These are phyloP conservation scores for Anthoceros angustus DNA, from an alignment of 225 moss, liverwort and hornwort genomes.

Conservation along the genomic window DNA sequence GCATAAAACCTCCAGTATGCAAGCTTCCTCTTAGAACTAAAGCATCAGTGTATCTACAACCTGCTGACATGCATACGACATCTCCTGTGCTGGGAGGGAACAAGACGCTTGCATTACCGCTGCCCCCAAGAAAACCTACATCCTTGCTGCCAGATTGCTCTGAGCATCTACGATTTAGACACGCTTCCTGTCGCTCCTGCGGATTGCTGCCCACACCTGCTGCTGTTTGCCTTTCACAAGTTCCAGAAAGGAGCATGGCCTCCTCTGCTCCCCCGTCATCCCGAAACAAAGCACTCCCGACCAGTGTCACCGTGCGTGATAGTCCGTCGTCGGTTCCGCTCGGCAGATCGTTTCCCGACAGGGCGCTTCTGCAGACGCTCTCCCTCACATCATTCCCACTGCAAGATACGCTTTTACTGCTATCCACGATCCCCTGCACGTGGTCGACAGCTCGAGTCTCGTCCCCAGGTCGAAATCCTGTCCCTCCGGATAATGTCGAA, in stretches of 20 bases:
- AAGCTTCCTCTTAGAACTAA: too few relatives aligned
- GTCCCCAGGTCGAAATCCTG: too few relatives aligned
- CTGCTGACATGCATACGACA: too few relatives aligned
- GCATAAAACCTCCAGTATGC: too few relatives aligned
- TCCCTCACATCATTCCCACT: background rate
- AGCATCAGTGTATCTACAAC: too few relatives aligned
- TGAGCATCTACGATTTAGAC: background rate
- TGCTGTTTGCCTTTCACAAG: background rate
- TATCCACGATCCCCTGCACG: background rate
- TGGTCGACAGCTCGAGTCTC: too few relatives aligned
- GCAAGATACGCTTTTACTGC: background rate
- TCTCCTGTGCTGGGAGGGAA: too few relatives aligned
- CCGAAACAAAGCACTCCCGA: background rate
- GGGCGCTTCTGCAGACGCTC: background rate
- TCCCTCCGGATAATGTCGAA: too few relatives aligned
- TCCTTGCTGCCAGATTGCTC: too few relatives aligned
- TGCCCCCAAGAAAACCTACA: too few relatives aligned
- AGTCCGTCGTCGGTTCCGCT: background rate
- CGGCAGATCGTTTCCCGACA: background rate
- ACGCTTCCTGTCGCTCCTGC: background rate
- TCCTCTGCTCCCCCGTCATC: background rate
- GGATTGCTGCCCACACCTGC: background rate
- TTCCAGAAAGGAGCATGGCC: background rate
- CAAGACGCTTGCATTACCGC: too few relatives aligned
- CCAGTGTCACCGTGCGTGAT: background rate